Evolutionary conservation across 495 filamentous ascomycete species (phyloP), one percentile per base, ranked within the genome.

Genomic region (Aspergillus asperescens): DNA sequence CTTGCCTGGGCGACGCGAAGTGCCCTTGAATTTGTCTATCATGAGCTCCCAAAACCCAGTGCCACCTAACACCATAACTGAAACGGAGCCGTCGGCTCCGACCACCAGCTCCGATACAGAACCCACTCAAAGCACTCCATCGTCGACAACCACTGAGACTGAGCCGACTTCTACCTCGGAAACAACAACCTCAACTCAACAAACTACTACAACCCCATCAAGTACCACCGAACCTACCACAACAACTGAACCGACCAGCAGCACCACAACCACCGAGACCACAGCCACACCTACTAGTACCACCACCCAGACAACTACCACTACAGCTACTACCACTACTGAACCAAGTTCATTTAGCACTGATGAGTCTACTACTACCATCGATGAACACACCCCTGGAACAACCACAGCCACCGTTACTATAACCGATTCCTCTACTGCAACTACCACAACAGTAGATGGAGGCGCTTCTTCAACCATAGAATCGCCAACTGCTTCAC

Each of bases 361-460:
- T 35, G 32, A 15, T 10, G 32, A 35, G 13, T n/a, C 62, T 9
- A 62, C 71, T 3, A 64, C 56, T 23, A 48, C 64, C 19, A 49
- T 61, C 1, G 65, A 69, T n/a, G 24, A 16, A 29, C n/a, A 16
- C 9, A 46, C 43, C 62, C 7, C 58, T 9, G 35, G 16, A 4
- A 7, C 40, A 23, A 46, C 50, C 10, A 52, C 64, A 10, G 37
- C 67, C 20, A 48, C 51, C 10, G 37, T 65, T 8, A 69, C 70
- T 1, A 64, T 67, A 13, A 74, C 69, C 12, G 55, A 66, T 28
- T 41, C 69, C 9, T 43, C 64, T 12, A 49, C 42, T 5, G 46
- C 55, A n/a, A 39, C 49, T 29, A 29, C 47, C 18, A 51, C 61
- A 5, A 52, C 47, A 7, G 55, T 50, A n/a, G 56, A 44, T 27